Conservation (phyloP, 2,329 filamentous ascomycete species). For the Ophiostoma fasciatum region DNA sequence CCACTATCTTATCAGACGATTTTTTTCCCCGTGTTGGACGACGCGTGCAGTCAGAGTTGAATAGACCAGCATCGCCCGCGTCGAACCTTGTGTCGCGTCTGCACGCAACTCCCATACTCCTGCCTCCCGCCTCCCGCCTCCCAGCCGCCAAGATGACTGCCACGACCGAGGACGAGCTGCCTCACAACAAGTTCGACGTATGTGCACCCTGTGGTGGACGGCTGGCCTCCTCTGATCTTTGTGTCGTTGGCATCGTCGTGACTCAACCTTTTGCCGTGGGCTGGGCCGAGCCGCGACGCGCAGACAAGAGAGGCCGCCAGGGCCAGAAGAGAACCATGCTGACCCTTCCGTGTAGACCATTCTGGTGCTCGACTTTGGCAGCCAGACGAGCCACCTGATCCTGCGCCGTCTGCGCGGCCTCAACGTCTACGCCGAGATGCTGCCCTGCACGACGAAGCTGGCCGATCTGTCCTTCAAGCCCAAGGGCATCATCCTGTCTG, state of each 20-base stretch:
- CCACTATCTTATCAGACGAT: too few species aligned
- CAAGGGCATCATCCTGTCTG: slow-evolving; percentile 61
- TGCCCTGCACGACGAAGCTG: slow-evolving; percentile 73
- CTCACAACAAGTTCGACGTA: slow-evolving; percentile 8
- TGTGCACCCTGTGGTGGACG: not conserved
- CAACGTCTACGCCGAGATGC: slow-evolving; percentile 64
- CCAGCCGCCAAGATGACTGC: slow-evolving; percentile 5
- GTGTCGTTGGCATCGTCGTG: too few species aligned
- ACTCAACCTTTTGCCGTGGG: too few species aligned
- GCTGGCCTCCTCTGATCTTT: not conserved
- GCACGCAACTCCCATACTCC: too few species aligned
- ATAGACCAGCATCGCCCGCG: too few species aligned
- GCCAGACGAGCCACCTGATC: slow-evolving; percentile 61
- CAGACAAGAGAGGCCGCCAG: too few species aligned
- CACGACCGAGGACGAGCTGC: slow-evolving; percentile 4
- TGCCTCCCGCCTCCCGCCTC: too few species aligned
- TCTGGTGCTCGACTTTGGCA: slow-evolving; percentile 56
- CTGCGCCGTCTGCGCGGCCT: slow-evolving; percentile 61
- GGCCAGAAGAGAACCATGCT: not conserved
- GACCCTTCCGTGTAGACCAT: slow-evolving; percentile 37
- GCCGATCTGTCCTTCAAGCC: slow-evolving; percentile 64
- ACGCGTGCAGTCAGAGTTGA: too few species aligned
- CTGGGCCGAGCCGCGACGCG: too few species aligned
- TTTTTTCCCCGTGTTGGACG: too few species aligned
- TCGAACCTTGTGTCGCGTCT: too few species aligned